Percentiles rank a stretch among this genome's conserved stretches.
phyloP scores from a whole-genome alignment of 768 basidiomycete genomes.

The Podaxis sp. region DNA sequence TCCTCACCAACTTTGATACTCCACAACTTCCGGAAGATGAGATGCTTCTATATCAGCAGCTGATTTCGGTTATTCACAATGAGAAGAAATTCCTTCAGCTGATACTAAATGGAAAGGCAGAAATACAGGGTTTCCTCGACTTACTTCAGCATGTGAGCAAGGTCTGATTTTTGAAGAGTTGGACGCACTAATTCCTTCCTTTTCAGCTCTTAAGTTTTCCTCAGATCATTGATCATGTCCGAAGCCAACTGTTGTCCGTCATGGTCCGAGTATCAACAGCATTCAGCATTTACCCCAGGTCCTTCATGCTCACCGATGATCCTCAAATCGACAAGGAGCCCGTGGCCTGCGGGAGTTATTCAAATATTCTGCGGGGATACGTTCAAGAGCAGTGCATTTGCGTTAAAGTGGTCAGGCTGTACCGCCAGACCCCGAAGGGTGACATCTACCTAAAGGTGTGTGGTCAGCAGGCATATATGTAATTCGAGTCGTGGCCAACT shows the following conservation, averaged over 20 bases:
- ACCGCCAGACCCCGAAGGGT: slow-evolving; percentile 14
- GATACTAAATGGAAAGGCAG: too few relatives aligned
- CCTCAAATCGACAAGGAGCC: slow-evolving; percentile 16
- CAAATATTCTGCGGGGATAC: slow-evolving; percentile 26
- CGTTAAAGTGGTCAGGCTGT: slow-evolving; percentile 26
- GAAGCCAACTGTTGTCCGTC: background rate
- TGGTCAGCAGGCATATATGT: background rate
- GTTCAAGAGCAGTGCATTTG: slow-evolving; percentile 21
- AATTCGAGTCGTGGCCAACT: background rate
- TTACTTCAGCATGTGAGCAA: too few relatives aligned
- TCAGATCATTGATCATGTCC: background rate
- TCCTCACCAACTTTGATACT: too few relatives aligned
- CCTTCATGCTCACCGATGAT: slow-evolving; percentile 21
- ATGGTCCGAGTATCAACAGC: slow-evolving; percentile 21
- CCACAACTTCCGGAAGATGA: too few relatives aligned
- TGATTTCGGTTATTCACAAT: too few relatives aligned
- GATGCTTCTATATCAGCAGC: too few relatives aligned
- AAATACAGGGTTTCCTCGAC: too few relatives aligned
- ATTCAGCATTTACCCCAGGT: slow-evolving; percentile 26
- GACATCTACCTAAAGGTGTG: slow-evolving; percentile 3
- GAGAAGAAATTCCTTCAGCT: too few relatives aligned
- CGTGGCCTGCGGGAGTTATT: slow-evolving; percentile 23
- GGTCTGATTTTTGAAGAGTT: too few relatives aligned
- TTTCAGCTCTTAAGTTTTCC: background rate
- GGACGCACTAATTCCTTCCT: too few relatives aligned